Base-by-base conservation (phyloP, 805 yeast species). In the Candida succiphila region DNA sequence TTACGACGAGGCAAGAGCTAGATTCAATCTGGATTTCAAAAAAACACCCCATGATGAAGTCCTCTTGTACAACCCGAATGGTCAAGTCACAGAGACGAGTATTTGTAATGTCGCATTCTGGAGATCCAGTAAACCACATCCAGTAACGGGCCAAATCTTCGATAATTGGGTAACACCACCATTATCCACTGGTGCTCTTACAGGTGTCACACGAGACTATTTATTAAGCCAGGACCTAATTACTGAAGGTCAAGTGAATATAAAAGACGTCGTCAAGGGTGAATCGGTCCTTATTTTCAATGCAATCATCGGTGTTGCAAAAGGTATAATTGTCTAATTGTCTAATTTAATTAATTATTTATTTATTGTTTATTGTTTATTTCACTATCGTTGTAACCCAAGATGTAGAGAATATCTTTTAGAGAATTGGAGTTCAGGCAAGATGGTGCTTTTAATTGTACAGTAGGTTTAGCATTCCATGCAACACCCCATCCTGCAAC, bases 381-480 rank as follows among this genome's bases (percentile, higher is more conserved):
- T 45, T 80, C 82, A 0, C 47, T 56, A 39, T 78, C 82, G 24
- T 60, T 57, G 51, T 69, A 80, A 7, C 96, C 96, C 52, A 89
- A 58, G 15, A 89, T 75, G 58, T 85, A 88, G 46, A 86, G 66
- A 2, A 82, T 67, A 54, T 89, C 96, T 39, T 64, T 63, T 52
- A 92, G 67, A 4, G 81, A 65, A n/a, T 67, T 61, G 0, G 89
- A 65, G 53, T 92, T 92, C 41, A 92, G 64, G 39, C 82, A 69
- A 28, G 84, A 67, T 15, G 96, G 96, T 0, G 98, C 97, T 43
- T 65, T 61, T 37, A 59, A 53, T 55, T 87, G 96, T 2, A 92
- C 98, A 42, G 69, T 77, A 17, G 97, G 96, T 54, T 92, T 92
- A 16, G 97, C 99, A 53, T 86, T 83, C 94, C 96, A 92, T 0